A percentile compares a stretch with the other conserved stretches of the same genome.
Conservation (phyloP, 495 filamentous ascomycete genomes). For the Neurospora sp. region DNA sequence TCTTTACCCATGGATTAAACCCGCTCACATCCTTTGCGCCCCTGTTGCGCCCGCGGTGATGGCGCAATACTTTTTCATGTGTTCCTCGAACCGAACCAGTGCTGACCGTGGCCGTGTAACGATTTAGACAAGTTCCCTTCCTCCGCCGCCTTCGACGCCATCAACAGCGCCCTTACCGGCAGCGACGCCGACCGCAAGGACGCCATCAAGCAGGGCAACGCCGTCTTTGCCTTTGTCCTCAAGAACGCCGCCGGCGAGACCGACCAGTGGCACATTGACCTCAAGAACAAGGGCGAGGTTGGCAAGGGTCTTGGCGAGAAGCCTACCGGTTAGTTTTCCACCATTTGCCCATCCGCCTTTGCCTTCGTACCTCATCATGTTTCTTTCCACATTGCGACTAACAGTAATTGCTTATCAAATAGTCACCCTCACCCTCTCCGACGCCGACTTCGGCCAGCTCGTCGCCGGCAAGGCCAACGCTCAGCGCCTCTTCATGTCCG, state of each 20-base stretch:
- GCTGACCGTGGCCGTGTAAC: slow-evolving; percentile 2
- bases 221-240: slow-evolving; percentile 81
- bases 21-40: background rate
- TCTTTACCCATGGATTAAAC: background rate
- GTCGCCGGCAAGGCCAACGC: slow-evolving; percentile 85
- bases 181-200: slow-evolving; percentile 70
- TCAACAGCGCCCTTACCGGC: slow-evolving; percentile 61
- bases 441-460: slow-evolving; percentile 74
- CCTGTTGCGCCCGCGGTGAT: background rate
- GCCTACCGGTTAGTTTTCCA: slow-evolving; percentile 57
- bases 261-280: slow-evolving; percentile 87
- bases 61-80: background rate
- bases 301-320: slow-evolving; percentile 69
- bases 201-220: slow-evolving; percentile 77
- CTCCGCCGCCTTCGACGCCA: slow-evolving; percentile 82
- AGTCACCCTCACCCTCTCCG: slow-evolving; percentile 75
- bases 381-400: background rate
- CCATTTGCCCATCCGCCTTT: background rate
- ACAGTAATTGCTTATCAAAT: slow-evolving; percentile 21
- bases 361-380: background rate
- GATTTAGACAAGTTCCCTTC: slow-evolving; percentile 73
- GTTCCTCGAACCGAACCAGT: background rate
- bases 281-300: slow-evolving; percentile 81
- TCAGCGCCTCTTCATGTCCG: slow-evolving; percentile 90
- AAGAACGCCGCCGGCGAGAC: slow-evolving; percentile 76